Evolutionary conservation across 2,329 filamentous ascomycete genomes (phyloP), one percentile per base, ranked within the genome.

Genomic region (Spiromastix sp.): DNA sequence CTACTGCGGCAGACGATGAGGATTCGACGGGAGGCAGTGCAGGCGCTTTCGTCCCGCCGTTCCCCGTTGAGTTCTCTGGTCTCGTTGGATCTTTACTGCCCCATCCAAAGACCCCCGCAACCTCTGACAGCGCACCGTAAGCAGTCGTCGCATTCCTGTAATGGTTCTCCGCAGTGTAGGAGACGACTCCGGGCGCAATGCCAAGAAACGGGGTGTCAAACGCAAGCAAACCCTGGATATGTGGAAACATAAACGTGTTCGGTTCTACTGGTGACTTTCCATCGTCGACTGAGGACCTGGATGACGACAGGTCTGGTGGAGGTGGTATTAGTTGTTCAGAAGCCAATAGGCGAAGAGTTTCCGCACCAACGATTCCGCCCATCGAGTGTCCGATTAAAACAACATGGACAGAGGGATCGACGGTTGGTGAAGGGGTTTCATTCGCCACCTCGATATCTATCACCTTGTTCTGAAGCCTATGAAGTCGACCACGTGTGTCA

Each of bases 351-450:
- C 95, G 74, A 43, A 89, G 69, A 10, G 85, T 81, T 55, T 96
- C 91, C 21, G 86, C 89, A 8, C 85, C 89, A 30, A 96, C 86
- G 49, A 96, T 95, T 48, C 91, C 91, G 48, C 83, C 83, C 83
- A 82, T 95, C 6, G 81, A 87, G 57, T 95, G 87, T 16, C 87
- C 87, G 38, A 93, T 66, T 11, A 95, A 72, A 30, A 94, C 71
- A 18, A 82, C 81, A 50, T 78, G 79, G 13, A 94, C 85, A 0
- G 81, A 85, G 4, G 86, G 85, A 42, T 93, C 85, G 43, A 93
- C 72, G 1, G 84, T 93, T 1, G 87, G 87, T 4, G 81, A 87
- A 1, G 83, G 74, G 0, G 85, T 89, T 30, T 71, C 70, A 47
- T 83, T 81, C 18, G 72, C 77, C 38, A 95, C 87, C 61, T 98